Evolutionary conservation across 306 rosid species (phyloP), one percentile per base, ranked within the genome.

Genomic region (Abrus precatorius): DNA sequence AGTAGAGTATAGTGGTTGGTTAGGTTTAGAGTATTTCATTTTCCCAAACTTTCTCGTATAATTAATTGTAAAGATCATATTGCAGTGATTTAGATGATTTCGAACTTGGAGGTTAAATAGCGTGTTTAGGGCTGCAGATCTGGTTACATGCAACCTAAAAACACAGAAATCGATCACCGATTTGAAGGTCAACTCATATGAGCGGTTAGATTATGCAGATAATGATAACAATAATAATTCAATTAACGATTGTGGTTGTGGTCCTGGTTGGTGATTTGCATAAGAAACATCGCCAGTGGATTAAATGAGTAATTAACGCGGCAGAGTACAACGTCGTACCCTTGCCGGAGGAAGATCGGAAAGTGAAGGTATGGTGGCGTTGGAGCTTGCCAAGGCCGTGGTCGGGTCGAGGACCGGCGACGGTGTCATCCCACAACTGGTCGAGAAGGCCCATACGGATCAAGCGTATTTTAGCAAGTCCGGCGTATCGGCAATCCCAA

Each of bases 361-460:
- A 76, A 44, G 84, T 9, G 80, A 88, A 82, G 52, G 90, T 34
- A 28, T 85, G 79, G 14, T 86, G 82, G 80, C 89, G 93, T 9
- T 98, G 91, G 32, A 95, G 97, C 85, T 90, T 95, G 48, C 97
- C 93, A 6, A 93, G 98, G 43, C 97, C 99, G 70, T 69, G 74
- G 2, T 95, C 99, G 74, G 98, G 99, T 49, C 34, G 80, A 29
- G 99, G 99, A 0, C 99, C 99, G 56, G 98, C 99, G 1, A 95
- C 88, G 77, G 99, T 95, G 77, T 93, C 98, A 59, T 95, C 99
- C 99, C 99, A 95, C 48, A 95, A 91, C 78, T 95, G 97, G 71
- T 95, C 99, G 7, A 95, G 97, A 12, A 95, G 84, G 56, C 96
- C 88, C 99, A 95, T 77, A 48, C 3, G 80, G 76, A 83, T 66